Base-by-base conservation (phyloP, 2,329 filamentous ascomycete species). In the Aureobasidium sp. region DNA sequence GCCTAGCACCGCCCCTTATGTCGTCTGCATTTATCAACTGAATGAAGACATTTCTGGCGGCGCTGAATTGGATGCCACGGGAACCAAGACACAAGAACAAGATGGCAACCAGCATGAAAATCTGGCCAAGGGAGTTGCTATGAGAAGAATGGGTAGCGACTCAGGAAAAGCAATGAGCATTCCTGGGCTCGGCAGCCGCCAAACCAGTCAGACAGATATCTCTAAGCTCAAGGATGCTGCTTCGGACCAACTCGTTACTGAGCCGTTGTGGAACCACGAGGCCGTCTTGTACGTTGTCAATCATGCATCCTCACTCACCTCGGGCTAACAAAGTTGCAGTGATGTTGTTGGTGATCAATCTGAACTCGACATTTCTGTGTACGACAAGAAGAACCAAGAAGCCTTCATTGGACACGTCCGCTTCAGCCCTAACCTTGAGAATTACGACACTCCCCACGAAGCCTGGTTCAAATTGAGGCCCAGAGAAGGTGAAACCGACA, bases 21-120 rank as follows among this genome's bases (percentile, higher is more conserved):
- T 97, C 58, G 91, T 99, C 11, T 96, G 90, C 63, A 92, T 97
- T 30, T 99, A 97, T 71, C 94, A 99, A 74, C 89, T 91, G 73
- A 96, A 93, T 71, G 94, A 99, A 74, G 88, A 96, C 68, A 96
- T 99, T 61, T 97, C 94, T 1, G 88, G 90, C 61, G 91, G 91
- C 2, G 90, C 92, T 11, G 84, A 87, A 66, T 79, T 78, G 60
- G 81, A 85, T 62, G 83, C 82, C 39, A 79, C 79, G 60, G 72
- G 72, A 49, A 63, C 60, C 16, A 50, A 65, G 57, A 49, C 58
- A 50, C 50, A 59, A 50, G 53, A 59, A 5, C 61, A 58, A 41
- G 44, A 57, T 13, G 63, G 63, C 10, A 76, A 81, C 30, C 79
- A 81, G 37, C 86, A 88, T 48, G 81, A 84, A 39, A 84, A 86